Percentiles rank a stretch among this genome's conserved stretches.
These are phyloP conservation scores for Chlamydomonas urium DNA, from an alignment of 139 green algal genomes.

Conservation along the genomic window DNA sequence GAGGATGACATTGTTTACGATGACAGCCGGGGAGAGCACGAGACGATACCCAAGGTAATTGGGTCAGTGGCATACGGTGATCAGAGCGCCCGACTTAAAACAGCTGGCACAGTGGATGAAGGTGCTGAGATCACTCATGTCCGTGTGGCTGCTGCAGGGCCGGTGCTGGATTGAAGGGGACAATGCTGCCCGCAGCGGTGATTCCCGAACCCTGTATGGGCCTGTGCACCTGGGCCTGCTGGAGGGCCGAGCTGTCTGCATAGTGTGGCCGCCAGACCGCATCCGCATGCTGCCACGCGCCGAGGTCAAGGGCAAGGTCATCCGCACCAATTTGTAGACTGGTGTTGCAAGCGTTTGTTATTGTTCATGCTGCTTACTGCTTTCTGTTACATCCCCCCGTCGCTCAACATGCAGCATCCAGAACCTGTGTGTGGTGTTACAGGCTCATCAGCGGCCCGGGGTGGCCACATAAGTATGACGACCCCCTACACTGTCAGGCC, in stretches of 20 bases:
- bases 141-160: conserved; percentile 43
- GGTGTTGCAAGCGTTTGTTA: no score
- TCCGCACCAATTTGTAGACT: no score
- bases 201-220: conserved; percentile 61
- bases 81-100: no score
- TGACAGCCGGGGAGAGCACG: conserved; percentile 31
- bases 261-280: conserved; percentile 55
- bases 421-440: no score
- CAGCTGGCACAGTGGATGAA: neutral
- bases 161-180: conserved; percentile 87
- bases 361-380: no score
- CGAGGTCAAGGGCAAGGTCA: neutral
- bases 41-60: conserved; percentile 43
- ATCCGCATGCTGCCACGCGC: neutral
- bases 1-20: conserved; percentile 75
- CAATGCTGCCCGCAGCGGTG: conserved; percentile 48
- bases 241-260: conserved; percentile 49
- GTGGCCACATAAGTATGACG: no score
- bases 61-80: neutral
- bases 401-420: no score
- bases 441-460: no score
- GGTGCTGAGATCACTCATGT: neutral
- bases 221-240: conserved; percentile 66
- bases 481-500: no score
- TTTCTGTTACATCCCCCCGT: no score